phyloP scores from a whole-genome alignment of 805 yeast genomes.

The Candida pseudoglaebosa region DNA sequence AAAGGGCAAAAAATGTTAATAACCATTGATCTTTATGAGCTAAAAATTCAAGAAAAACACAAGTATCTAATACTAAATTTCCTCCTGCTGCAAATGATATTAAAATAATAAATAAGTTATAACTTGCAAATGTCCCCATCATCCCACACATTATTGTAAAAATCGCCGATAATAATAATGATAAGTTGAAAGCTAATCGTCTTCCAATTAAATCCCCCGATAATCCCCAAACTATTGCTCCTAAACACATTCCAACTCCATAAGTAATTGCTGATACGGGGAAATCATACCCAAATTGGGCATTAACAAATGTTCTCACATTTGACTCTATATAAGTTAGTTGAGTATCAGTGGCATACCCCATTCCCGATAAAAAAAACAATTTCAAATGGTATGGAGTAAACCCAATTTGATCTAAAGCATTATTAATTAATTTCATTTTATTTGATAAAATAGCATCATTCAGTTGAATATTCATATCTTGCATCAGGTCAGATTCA shows the following conservation, averaged over 20 bases:
- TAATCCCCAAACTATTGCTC: constrained; percentile 54
- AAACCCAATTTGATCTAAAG: constrained; percentile 40
- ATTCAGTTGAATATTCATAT: constrained; percentile 18
- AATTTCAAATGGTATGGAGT: constrained; percentile 51
- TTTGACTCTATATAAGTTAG: constrained; percentile 45
- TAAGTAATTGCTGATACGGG: constrained; percentile 40
- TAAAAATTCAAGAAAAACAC: constrained; percentile 24
- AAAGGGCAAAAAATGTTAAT: constrained; percentile 38
- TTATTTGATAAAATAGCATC: constrained; percentile 31
- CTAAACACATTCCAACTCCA: constrained; percentile 44
- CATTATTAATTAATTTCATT: constrained; percentile 25
- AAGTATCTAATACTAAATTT: constrained; percentile 25
- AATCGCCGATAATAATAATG: constrained; percentile 19
- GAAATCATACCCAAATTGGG: constrained; percentile 43
- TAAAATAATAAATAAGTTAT: constrained; percentile 20
- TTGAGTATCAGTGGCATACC: constrained; percentile 54
- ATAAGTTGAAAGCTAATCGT: constrained; percentile 42
- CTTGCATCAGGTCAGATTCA: constrained; percentile 7
- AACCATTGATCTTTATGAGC: constrained; percentile 24
- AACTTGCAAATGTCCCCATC: constrained; percentile 22
- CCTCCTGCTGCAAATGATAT: constrained; percentile 25
- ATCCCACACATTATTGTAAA: constrained; percentile 24
- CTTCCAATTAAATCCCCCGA: constrained; percentile 55
- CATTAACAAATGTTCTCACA: constrained; percentile 43
- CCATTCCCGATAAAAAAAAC: constrained; percentile 52